Evolutionary conservation across 1,139 yeast genomes (phyloP).

Genomic region (Debaryomyces nepalensis): DNA sequence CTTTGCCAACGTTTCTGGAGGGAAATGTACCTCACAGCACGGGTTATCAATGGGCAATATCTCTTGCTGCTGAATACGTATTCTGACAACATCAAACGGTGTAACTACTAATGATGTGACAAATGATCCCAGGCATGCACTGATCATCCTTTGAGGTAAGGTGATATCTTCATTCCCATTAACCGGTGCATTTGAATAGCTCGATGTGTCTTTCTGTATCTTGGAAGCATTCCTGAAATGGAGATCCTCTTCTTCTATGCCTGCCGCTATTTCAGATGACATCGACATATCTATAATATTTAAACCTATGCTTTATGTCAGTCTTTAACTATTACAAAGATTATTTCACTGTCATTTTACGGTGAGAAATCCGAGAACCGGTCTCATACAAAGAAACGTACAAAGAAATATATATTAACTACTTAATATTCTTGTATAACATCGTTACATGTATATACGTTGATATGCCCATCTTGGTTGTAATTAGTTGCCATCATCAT

Average conservation of each 20-base stretch:
- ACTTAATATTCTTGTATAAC: conserved; percentile 41
- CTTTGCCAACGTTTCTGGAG: conserved; percentile 9
- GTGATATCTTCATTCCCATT: conserved; percentile 38
- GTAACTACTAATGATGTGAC: conserved; percentile 85
- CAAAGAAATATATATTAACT: too few relatives aligned
- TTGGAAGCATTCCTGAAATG: conserved; percentile 10
- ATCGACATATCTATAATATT: conserved; percentile 31
- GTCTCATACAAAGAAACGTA: conserved; percentile 7
- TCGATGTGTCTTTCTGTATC: conserved; percentile 4
- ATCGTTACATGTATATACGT: conserved; percentile 57
- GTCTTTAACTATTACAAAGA: background rate
- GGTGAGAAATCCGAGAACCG: conserved; percentile 14
- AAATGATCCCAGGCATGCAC: conserved; percentile 92
- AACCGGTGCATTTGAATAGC: background rate
- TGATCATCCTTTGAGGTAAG: conserved; percentile 71
- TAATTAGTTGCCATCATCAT: conserved; percentile 91
- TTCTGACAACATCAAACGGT: conserved; percentile 92
- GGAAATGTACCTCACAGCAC: conserved; percentile 33
- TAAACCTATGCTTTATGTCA: background rate
- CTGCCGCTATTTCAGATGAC: conserved; percentile 45
- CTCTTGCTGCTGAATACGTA: conserved; percentile 88
- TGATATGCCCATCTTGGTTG: conserved; percentile 76
- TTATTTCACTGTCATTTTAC: background rate
- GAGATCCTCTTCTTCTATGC: conserved; percentile 36
- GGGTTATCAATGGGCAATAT: conserved; percentile 46